Evolutionary conservation across 345 rosid species (phyloP), one percentile per base, ranked within the genome.

Genomic region (Syzygium oleosum): DNA sequence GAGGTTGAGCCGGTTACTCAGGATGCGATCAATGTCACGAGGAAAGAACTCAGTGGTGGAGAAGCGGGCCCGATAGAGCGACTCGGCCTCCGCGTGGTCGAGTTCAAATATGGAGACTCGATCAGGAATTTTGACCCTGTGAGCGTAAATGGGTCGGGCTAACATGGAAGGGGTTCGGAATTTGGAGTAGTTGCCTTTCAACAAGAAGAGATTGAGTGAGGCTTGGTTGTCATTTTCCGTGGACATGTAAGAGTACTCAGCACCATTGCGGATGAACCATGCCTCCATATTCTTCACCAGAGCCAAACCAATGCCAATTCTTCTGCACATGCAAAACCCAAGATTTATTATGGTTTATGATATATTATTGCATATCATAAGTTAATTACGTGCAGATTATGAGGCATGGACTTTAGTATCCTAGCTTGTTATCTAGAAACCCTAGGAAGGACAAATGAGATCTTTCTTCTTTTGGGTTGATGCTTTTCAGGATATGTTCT

Each of bases 21-120:
- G 94, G 29, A 97, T 93, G 25, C 97, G 93, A 88, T 93, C 98
- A 54, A 97, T 94, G 91, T 97, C 99, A 0, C 92, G 90, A 9
- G 99, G 99, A 91, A 97, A 96, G 89, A 97, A 96, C 93, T 97
- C 99, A 53, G 94, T 94, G 87, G 97, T 90, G 85, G 98, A 91
- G 91, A 96, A 96, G 4, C 94, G 96, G 51, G 87, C 88, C 14
- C 96, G 96, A 92, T 97, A 97, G 38, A 97, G 91, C 16, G 83
- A 23, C 87, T 95, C 98, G 0, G 99, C 97, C 86, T 92, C 97
- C 83, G 83, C 68, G 7, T 94, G 89, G 21, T 88, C 6, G 87
- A 97, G 94, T 52, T 86, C 51, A 87, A 95, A 68, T 89, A 97
- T 46, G 52, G 92, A 85, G 87, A 94, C 91, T 43, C 88, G 90